phyloP scores from a whole-genome alignment of 768 basidiomycete species.

The Tephrocybe sp. region DNA sequence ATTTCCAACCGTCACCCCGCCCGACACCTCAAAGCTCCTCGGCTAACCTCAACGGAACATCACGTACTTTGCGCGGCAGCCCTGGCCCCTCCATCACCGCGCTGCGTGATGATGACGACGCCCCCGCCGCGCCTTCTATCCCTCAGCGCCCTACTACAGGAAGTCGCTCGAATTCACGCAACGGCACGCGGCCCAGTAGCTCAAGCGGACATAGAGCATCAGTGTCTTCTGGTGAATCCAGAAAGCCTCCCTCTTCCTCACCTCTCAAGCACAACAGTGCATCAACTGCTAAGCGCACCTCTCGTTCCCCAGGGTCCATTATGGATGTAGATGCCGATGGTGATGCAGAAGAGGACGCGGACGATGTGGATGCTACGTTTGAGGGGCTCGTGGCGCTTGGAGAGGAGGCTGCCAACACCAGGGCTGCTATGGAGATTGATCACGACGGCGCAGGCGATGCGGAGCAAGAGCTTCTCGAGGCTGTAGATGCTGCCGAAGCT shows the following conservation, averaged over 20 bases:
- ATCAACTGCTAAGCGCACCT: constrained; percentile 12
- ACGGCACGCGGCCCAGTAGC: constrained; percentile 3
- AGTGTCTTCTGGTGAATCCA: neutral
- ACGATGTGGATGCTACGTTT: constrained; percentile 28
- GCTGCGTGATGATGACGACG: neutral
- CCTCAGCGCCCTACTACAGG: neutral
- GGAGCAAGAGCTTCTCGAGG: constrained; percentile 48
- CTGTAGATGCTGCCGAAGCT: constrained; percentile 48
- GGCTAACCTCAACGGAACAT: constrained; percentile 1
- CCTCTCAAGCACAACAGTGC: constrained; percentile 15
- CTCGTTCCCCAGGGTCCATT: constrained; percentile 7
- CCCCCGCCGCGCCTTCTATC: neutral
- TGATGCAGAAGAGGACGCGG: constrained; percentile 29
- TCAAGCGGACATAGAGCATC: too few relatives aligned
- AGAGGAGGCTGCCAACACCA: constrained; percentile 8
- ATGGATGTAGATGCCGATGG: constrained; percentile 33
- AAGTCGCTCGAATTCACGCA: constrained; percentile 11
- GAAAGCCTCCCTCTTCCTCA: constrained; percentile 4
- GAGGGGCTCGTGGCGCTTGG: constrained; percentile 19
- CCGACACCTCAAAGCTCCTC: neutral
- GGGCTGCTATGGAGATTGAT: constrained; percentile 11
- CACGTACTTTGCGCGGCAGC: constrained; percentile 6
- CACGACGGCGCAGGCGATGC: constrained; percentile 29
- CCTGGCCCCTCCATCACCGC: constrained; percentile 10
- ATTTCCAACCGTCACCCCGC: constrained; percentile 2